Percentiles rank a stretch among this genome's conserved stretches.
phyloP scores from a whole-genome alignment of 306 rosid genomes.

The Prunus salicina region DNA sequence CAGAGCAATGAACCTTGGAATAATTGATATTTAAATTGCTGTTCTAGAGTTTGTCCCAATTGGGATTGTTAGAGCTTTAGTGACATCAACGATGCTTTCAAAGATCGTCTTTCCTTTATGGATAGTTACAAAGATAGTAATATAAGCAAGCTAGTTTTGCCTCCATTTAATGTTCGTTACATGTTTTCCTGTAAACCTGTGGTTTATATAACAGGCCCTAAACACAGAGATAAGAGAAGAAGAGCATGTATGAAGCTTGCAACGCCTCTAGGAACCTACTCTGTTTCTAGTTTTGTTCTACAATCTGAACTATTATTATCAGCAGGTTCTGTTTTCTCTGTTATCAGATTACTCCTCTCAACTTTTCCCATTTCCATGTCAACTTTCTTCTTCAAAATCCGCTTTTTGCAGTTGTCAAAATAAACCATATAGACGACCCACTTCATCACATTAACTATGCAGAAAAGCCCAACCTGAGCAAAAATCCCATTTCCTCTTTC shows the following conservation, averaged over 20 bases:
- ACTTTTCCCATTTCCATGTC: background rate
- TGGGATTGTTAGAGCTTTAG: constrained; percentile 41
- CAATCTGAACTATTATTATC: background rate
- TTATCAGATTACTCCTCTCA: background rate
- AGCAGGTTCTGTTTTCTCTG: background rate
- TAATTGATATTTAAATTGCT: constrained; percentile 41
- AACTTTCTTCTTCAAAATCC: background rate
- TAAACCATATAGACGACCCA: background rate
- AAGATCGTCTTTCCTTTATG: constrained; percentile 10
- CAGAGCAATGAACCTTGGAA: constrained; percentile 39
- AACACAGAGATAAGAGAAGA: too few species aligned
- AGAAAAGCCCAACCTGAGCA: background rate
- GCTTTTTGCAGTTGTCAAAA: background rate
- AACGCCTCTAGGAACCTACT: too few species aligned
- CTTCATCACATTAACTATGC: background rate
- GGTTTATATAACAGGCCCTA: too few species aligned
- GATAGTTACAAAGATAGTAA: constrained; percentile 7
- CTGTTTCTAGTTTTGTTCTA: too few species aligned
- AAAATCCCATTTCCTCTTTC: background rate
- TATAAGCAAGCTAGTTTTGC: constrained; percentile 9
- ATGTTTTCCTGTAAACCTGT: background rate
- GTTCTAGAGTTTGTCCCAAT: constrained; percentile 32
- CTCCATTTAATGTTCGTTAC: background rate
- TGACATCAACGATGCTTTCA: constrained; percentile 23
- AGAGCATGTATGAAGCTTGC: too few species aligned